phyloP scores from a whole-genome alignment of 139 green algal genomes.

The Deuterostichococcus epilithicus region DNA sequence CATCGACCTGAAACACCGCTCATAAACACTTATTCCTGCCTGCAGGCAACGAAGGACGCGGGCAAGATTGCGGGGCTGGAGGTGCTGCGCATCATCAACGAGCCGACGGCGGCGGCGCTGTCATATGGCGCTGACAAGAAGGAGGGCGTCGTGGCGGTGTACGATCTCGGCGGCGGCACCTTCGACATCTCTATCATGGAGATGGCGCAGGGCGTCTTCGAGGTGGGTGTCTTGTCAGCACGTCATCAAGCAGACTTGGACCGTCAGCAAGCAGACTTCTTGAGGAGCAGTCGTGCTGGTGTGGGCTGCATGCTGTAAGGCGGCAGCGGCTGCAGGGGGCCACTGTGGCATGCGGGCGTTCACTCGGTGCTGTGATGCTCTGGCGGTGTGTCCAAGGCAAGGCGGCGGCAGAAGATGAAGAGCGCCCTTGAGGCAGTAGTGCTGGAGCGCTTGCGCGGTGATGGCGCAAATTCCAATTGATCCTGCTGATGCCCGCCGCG shows the following conservation, averaged over 20 bases:
- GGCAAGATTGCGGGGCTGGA: conserved; percentile 89
- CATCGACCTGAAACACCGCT: background rate
- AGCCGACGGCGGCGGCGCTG: conserved; percentile 95
- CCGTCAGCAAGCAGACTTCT: no score
- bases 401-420: no score
- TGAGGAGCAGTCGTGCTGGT: no score
- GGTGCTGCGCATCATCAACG: conserved; percentile 98
- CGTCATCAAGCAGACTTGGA: background rate
- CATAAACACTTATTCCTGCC: background rate
- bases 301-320: no score
- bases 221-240: conserved; percentile 46
- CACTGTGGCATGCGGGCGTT: background rate
- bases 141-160: conserved; percentile 87
- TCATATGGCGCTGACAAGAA: conserved; percentile 96
- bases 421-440: no score
- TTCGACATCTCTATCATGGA: conserved; percentile 99
- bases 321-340: no score
- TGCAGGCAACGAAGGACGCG: conserved; percentile 70
- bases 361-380: background rate
- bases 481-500: no score
- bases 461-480: no score
- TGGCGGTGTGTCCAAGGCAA: no score
- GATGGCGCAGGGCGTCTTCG: conserved; percentile 94
- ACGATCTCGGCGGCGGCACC: conserved; percentile 75
- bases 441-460: no score